Base-by-base conservation (phyloP, 2,329 filamentous ascomycete species). In the Pseudogymnoascus sp. region DNA sequence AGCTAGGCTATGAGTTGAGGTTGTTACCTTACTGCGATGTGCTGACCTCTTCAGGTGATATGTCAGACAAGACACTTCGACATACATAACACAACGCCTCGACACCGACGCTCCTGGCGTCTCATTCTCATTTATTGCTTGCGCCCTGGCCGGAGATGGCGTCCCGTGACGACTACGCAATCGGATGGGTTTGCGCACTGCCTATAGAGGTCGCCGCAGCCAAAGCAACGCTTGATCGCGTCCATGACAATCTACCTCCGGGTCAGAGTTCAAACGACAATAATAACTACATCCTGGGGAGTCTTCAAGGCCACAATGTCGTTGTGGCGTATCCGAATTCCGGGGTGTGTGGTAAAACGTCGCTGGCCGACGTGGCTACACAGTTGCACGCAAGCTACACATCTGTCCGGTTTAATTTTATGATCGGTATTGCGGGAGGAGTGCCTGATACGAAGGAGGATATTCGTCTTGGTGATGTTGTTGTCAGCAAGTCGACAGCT, bases 161-260 rank as follows among this genome's bases (percentile, higher is more conserved):
- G 5, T 62, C 62, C 11, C 37, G 31, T 58, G 62, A 66, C 18
- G 63, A 65, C 33, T 75, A 75, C 63, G 71, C 68, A 1, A 65
- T 75, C 23, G 73, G 67, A 43, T 75, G 70, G 69, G 67, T 75
- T 21, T 74, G 72, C 63, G 71, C 73, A 14, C 58, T 74, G 7
- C 62, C 65, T 2, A 61, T 70, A 7, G 72, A 75, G 58, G 64
- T 71, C 63, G 67, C 66, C 2, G 72, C 72, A 8, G 71, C 70
- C 5, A 63, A 59, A 4, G 63, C 62, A 5, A 71, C 73, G 70
- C 64, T 75, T 1, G 73, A 75, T 62, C 65, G 71, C 6, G 49
- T 62, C 7, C 72, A 74, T 59, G 59, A 60, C 14, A n/a, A 45
- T 9, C 61, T 66, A 31, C 63, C 65, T 35, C 43, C 28, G 8